Conservation (phyloP, 2,329 filamentous ascomycete species). For the Tolypocladium capitatum region DNA sequence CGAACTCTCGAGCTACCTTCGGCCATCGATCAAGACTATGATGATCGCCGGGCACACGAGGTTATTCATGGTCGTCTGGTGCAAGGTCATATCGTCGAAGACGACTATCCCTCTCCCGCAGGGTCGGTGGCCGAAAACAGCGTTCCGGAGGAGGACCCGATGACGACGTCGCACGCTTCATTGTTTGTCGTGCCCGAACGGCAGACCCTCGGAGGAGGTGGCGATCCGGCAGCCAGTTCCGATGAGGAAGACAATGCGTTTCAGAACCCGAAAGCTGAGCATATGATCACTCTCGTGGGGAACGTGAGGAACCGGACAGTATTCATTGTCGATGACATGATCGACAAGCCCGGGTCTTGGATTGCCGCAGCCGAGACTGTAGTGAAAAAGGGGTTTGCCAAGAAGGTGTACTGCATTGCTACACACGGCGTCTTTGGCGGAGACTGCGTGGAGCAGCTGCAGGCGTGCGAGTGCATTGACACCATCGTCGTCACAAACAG, state of each 20-base stretch:
- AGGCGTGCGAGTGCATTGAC: slow-evolving; percentile 86
- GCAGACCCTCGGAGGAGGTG: slow-evolving; percentile 65
- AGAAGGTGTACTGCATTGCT: slow-evolving; percentile 93
- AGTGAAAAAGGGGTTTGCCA: slow-evolving; percentile 81
- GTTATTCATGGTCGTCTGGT: slow-evolving; percentile 85
- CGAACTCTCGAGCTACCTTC: slow-evolving; percentile 13
- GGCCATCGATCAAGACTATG: slow-evolving; percentile 42
- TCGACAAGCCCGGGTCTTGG: slow-evolving; percentile 94
- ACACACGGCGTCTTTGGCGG: slow-evolving; percentile 91
- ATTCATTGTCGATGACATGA: slow-evolving; percentile 97
- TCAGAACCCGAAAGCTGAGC: slow-evolving; percentile 68
- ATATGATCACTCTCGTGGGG: slow-evolving; percentile 94
- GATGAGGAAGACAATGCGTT: slow-evolving; percentile 92
- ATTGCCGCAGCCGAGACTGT: slow-evolving; percentile 95
- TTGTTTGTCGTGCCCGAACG: slow-evolving; percentile 60
- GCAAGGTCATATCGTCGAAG: slow-evolving; percentile 90
- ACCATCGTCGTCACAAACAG: slow-evolving; percentile 93
- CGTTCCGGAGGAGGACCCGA: slow-evolving; percentile 61
- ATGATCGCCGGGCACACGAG: slow-evolving; percentile 71
- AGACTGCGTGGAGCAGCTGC: slow-evolving; percentile 78
- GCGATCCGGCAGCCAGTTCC: slow-evolving; percentile 67
- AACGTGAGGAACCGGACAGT: slow-evolving; percentile 81
- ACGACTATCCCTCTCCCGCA: slow-evolving; percentile 73
- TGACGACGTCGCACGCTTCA: slow-evolving; percentile 68
- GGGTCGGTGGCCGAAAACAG: slow-evolving; percentile 56